These are phyloP conservation scores for Tetracladium maxilliforme DNA, from an alignment of 2,329 filamentous ascomycete genomes.

Conservation along the genomic window DNA sequence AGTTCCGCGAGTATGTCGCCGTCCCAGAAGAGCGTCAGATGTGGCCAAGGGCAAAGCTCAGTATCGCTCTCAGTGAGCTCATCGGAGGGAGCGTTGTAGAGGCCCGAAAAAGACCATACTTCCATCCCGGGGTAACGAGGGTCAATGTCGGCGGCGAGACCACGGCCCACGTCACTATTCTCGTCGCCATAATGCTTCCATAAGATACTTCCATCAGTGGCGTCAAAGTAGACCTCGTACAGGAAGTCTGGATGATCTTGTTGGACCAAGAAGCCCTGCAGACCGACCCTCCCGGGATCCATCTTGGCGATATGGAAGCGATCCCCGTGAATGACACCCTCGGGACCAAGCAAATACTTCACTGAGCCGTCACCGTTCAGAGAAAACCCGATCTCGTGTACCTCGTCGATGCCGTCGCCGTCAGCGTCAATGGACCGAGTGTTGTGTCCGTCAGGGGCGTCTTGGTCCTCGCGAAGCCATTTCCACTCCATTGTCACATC, in stretches of 20 bases:
- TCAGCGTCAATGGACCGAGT: no score
- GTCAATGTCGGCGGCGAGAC: slow-evolving; percentile 2
- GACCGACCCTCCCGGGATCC: not conserved
- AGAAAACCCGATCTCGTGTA: no score
- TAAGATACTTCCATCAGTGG: not conserved
- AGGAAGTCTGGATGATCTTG: slow-evolving; percentile 1
- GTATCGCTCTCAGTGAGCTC: slow-evolving; percentile 1
- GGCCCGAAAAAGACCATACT: slow-evolving; percentile 1
- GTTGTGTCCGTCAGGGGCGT: no score
- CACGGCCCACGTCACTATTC: slow-evolving; percentile 1
- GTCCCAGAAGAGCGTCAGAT: slow-evolving; percentile 1
- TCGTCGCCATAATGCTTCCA: slow-evolving; percentile 1
- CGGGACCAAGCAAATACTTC: not conserved
- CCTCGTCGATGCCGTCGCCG: no score
- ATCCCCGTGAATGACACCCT: slow-evolving; percentile 1
- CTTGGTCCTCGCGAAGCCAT: no score
- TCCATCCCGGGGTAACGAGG: slow-evolving; percentile 1
- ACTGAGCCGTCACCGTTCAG: no score
- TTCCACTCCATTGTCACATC: no score
- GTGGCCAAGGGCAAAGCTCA: not conserved
- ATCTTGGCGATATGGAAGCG: slow-evolving; percentile 2
- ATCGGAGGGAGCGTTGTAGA: not conserved
- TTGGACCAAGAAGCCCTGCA: slow-evolving; percentile 1
- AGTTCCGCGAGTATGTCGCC: slow-evolving; percentile 1
- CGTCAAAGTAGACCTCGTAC: slow-evolving; percentile 1